Evolutionary conservation across 805 yeast genomes (phyloP).

Genomic region (Yamadazyma phyllophila): DNA sequence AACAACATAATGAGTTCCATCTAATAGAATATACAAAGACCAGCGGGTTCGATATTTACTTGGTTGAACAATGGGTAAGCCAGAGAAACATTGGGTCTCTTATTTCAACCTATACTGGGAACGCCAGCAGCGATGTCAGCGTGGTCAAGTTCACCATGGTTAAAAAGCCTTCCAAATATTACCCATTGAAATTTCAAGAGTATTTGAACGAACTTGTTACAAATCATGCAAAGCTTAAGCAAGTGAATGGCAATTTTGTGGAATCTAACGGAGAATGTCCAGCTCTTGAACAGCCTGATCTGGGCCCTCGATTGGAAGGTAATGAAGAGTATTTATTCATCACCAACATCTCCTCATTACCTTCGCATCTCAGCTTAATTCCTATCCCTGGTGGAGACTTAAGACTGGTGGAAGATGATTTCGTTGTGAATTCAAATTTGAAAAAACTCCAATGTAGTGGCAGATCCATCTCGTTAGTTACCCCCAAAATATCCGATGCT

Average conservation of each 20-base stretch:
- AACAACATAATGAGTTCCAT: slow-evolving; percentile 33
- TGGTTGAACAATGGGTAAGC: slow-evolving; percentile 94
- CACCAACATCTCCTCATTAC: slow-evolving; percentile 78
- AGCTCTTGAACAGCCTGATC: not conserved
- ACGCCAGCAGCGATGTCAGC: slow-evolving; percentile 56
- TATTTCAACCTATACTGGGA: slow-evolving; percentile 85
- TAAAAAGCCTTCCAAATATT: slow-evolving; percentile 44
- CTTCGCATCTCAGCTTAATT: slow-evolving; percentile 68
- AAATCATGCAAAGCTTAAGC: slow-evolving; percentile 69
- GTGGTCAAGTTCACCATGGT: slow-evolving; percentile 57
- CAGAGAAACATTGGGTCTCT: slow-evolving; percentile 64
- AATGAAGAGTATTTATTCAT: slow-evolving; percentile 53
- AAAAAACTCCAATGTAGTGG: slow-evolving; percentile 82
- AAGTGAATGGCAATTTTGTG: slow-evolving; percentile 21
- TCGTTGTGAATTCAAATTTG: slow-evolving; percentile 73
- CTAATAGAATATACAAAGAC: slow-evolving; percentile 47
- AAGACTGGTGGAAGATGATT: slow-evolving; percentile 51
- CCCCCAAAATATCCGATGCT: slow-evolving; percentile 68
- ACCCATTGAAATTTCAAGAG: slow-evolving; percentile 52
- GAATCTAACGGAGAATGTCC: not conserved
- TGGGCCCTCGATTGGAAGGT: not conserved
- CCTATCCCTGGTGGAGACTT: slow-evolving; percentile 64
- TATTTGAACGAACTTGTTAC: slow-evolving; percentile 65
- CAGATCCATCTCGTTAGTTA: slow-evolving; percentile 69
- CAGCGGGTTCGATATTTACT: slow-evolving; percentile 80